phyloP scores from a whole-genome alignment of 331 rosid species.

The Phaseolus coccineus region DNA sequence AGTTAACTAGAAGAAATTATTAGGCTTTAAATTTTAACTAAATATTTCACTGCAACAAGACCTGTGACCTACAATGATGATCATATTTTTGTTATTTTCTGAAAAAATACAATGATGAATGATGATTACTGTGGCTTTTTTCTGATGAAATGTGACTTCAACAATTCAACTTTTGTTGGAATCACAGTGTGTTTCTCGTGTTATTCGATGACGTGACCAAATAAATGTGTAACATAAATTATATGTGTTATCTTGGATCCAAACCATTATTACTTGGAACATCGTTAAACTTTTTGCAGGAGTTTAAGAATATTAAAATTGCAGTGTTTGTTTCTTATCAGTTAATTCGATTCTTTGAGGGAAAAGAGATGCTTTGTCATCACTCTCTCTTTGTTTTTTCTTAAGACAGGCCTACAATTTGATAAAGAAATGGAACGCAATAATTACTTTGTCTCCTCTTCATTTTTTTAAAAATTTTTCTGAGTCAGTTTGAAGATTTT shows the following conservation, averaged over 20 bases:
- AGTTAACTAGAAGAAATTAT: too few species aligned
- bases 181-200: background rate
- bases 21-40: background rate
- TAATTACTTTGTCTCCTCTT: background rate
- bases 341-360: slow-evolving; percentile 1
- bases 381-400: background rate
- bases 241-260: slow-evolving; percentile 5
- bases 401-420: background rate
- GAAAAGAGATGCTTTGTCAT: slow-evolving; percentile 29
- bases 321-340: background rate
- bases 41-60: background rate
- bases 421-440: background rate
- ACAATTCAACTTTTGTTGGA: background rate
- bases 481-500: too few species aligned
- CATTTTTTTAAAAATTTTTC: background rate
- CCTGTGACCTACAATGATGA: background rate
- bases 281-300: background rate
- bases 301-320: background rate
- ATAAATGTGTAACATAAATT: background rate
- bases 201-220: background rate
- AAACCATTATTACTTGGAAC: background rate
- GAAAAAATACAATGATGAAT: slow-evolving; percentile 1
- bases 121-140: slow-evolving; percentile 4
- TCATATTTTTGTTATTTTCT: background rate
- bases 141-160: background rate